phyloP scores from a whole-genome alignment of 2,329 filamentous ascomycete species.

The Shiraia sp. region DNA sequence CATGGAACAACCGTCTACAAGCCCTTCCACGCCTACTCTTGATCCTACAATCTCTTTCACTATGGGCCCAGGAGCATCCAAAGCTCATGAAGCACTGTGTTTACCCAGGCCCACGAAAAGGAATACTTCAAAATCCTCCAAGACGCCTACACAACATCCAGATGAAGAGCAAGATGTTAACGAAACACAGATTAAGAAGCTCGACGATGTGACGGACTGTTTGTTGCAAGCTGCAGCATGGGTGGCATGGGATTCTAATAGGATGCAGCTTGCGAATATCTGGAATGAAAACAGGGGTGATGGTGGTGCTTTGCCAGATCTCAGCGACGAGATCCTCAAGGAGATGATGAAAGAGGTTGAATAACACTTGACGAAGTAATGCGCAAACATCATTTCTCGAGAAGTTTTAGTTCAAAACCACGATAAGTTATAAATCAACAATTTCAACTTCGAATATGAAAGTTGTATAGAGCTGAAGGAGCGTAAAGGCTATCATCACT shows the following conservation, averaged over 20 bases:
- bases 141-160: conserved; percentile 13
- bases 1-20: conserved; percentile 10
- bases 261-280: conserved; percentile 19
- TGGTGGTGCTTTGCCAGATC: not conserved
- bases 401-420: no score
- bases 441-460: no score
- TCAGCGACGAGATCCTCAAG: conserved; percentile 10
- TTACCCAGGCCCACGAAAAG: conserved; percentile 2
- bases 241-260: conserved; percentile 73
- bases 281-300: not conserved
- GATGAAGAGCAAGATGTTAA: conserved; percentile 10
- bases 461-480: no score
- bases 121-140: conserved; percentile 5
- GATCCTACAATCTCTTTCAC: conserved; percentile 21
- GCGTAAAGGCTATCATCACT: not conserved
- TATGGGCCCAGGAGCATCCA: conserved; percentile 9
- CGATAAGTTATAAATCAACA: no score
- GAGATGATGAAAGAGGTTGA: conserved; percentile 12
- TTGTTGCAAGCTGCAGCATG: conserved; percentile 77
- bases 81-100: conserved; percentile 12
- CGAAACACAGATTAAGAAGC: conserved; percentile 59
- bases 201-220: conserved; percentile 82
- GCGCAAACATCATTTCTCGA: no score
- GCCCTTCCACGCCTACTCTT: conserved; percentile 1
- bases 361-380: conserved; percentile 2